Conservation (phyloP, 345 rosid species). For the Combretum micranthum region DNA sequence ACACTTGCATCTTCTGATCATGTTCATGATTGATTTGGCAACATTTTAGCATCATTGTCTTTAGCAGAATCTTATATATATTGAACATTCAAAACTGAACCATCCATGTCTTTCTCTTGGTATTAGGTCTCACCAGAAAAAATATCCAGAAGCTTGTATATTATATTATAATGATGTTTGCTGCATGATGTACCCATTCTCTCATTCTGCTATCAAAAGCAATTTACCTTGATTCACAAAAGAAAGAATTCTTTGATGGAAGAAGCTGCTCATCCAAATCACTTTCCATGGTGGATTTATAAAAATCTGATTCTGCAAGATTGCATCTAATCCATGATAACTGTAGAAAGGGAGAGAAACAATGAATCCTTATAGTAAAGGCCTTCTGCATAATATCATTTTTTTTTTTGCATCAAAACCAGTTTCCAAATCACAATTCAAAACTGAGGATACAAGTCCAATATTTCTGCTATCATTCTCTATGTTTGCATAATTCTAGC, state of each 20-base stretch:
- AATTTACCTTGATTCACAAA: constrained; percentile 36
- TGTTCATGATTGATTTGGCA: too few relatives aligned
- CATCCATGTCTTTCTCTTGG: too few relatives aligned
- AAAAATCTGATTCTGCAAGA: constrained; percentile 38
- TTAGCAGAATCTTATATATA: too few relatives aligned
- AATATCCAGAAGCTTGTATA: neutral
- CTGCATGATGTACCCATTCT: neutral
- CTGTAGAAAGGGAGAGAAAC: constrained; percentile 13
- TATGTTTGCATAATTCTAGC: neutral
- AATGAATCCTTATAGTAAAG: too few relatives aligned
- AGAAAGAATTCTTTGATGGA: constrained; percentile 34
- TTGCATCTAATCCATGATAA: constrained; percentile 41
- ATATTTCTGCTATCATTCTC: neutral
- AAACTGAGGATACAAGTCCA: neutral
- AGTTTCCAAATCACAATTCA: neutral
- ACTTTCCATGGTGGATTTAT: constrained; percentile 24
- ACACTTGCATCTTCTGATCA: too few relatives aligned
- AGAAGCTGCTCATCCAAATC: constrained; percentile 32
- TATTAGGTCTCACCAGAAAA: too few relatives aligned
- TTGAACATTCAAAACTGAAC: too few relatives aligned
- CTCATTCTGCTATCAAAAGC: neutral
- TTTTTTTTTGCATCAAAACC: too few relatives aligned
- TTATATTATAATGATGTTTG: neutral
- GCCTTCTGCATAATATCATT: too few relatives aligned
- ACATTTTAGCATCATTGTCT: too few relatives aligned